Percentiles rank a stretch among this genome's conserved stretches.
phyloP scores from a whole-genome alignment of 2,329 filamentous ascomycete genomes.

The Alternaria brassicae region DNA sequence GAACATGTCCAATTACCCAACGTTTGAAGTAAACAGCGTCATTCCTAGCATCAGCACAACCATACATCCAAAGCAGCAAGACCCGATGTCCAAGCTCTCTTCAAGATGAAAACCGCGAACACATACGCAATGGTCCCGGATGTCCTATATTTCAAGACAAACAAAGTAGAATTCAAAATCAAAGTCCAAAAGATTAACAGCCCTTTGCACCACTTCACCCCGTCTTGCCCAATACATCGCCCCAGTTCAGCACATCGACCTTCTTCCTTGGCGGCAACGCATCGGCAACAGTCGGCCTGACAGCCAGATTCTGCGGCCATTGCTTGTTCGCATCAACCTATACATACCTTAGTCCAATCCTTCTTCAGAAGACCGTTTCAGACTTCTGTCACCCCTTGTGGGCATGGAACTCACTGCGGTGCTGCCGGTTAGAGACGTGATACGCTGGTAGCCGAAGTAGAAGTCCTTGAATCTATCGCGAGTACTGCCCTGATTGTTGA shows the following conservation, averaged over 20 bases:
- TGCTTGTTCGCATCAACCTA: slow-evolving; percentile 22
- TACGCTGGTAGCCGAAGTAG: slow-evolving; percentile 16
- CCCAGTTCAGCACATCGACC: slow-evolving; percentile 30
- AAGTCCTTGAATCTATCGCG: slow-evolving; percentile 34
- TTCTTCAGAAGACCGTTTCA: neutral
- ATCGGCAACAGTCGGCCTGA: slow-evolving; percentile 21
- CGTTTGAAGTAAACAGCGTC: too few species aligned
- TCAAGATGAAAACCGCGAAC: neutral
- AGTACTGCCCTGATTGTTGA: neutral
- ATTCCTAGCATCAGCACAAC: neutral
- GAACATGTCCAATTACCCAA: neutral
- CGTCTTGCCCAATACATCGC: slow-evolving; percentile 17
- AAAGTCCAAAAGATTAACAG: neutral
- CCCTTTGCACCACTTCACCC: neutral
- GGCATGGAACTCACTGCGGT: slow-evolving; percentile 27
- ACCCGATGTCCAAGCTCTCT: neutral
- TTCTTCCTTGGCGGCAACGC: slow-evolving; percentile 13
- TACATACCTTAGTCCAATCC: slow-evolving; percentile 15
- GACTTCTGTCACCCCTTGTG: neutral
- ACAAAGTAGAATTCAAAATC: neutral
- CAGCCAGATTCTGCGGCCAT: slow-evolving; percentile 27
- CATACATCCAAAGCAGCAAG: neutral
- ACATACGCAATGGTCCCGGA: neutral
- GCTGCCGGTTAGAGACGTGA: slow-evolving; percentile 30
- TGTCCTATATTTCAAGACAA: neutral